Conservation (phyloP, 306 rosid species). For the Cicer yamashitae region DNA sequence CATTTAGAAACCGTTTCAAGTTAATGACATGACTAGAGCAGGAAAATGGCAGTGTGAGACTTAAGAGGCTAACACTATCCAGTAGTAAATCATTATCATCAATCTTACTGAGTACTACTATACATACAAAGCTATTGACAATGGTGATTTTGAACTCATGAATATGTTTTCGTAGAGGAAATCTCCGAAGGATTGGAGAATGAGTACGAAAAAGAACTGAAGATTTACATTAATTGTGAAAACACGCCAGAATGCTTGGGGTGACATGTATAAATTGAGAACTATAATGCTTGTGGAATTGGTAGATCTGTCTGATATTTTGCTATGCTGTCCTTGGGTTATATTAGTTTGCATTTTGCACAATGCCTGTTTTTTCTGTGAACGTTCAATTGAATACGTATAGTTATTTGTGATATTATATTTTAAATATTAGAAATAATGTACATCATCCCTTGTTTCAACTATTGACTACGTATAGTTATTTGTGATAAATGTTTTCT, state of each 20-base stretch:
- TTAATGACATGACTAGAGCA: background rate
- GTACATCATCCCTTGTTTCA: background rate
- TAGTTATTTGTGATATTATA: background rate
- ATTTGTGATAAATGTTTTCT: background rate
- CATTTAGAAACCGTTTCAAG: background rate
- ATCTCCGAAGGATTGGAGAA: background rate
- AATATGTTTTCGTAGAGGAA: background rate
- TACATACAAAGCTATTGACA: background rate
- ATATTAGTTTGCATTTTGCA: background rate
- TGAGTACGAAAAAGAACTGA: background rate
- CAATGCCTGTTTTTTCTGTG: background rate
- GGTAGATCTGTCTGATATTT: slow-evolving; percentile 23
- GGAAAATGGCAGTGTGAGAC: background rate
- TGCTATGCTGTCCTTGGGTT: background rate
- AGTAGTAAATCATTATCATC: slow-evolving; percentile 2
- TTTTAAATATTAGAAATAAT: slow-evolving; percentile 3
- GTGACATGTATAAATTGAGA: slow-evolving; percentile 1
- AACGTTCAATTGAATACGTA: background rate
- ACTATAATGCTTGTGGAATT: background rate
- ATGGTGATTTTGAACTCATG: background rate
- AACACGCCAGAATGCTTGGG: slow-evolving; percentile 11
- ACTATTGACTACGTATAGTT: background rate
- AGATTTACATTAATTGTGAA: slow-evolving; percentile 8
- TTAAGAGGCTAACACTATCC: background rate
- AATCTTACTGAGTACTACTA: background rate